Conservation (phyloP, 495 filamentous ascomycete genomes). For the Hyphodiscus hymeniophilus region DNA sequence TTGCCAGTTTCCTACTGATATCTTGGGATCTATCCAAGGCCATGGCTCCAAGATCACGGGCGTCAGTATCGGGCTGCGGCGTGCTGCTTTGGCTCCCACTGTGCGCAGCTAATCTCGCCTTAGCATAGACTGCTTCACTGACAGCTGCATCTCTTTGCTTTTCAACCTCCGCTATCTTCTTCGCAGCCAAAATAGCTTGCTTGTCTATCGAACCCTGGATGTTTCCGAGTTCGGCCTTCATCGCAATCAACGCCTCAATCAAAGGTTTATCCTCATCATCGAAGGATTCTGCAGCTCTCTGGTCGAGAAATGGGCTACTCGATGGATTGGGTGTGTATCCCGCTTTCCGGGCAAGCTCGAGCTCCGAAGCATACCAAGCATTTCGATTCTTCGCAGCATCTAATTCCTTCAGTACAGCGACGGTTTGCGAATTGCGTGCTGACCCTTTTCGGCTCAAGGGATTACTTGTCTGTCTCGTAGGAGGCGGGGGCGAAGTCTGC, state of each 20-base stretch:
- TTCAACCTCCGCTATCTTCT: conserved; percentile 85
- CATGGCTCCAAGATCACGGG: conserved; percentile 49
- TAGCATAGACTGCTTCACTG: conserved; percentile 87
- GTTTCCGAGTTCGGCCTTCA: conserved; percentile 75
- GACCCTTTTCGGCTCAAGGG: conserved; percentile 40
- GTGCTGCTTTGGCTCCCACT: conserved; percentile 62
- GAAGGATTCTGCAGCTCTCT: conserved; percentile 65
- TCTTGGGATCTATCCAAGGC: conserved; percentile 61
- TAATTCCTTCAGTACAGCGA: conserved; percentile 69
- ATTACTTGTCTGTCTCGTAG: conserved; percentile 41
- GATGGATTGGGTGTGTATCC: conserved; percentile 73
- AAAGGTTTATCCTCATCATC: conserved; percentile 86
- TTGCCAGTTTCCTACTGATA: conserved; percentile 72
- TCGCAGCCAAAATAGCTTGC: conserved; percentile 75
- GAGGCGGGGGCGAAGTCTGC: conserved; percentile 43
- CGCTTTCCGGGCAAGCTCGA: conserved; percentile 79
- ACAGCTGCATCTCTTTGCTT: conserved; percentile 88
- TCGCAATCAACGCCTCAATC: conserved; percentile 84
- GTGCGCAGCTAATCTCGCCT: conserved; percentile 83
- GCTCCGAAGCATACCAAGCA: conserved; percentile 94
- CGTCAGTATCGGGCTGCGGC: conserved; percentile 54
- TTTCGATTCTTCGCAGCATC: conserved; percentile 76
- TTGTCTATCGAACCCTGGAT: conserved; percentile 82
- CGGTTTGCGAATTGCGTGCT: conserved; percentile 47
- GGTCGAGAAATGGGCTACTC: conserved; percentile 66